Evolutionary conservation across 2,329 filamentous ascomycete genomes (phyloP).

Genomic region (Venturia oleaginea): DNA sequence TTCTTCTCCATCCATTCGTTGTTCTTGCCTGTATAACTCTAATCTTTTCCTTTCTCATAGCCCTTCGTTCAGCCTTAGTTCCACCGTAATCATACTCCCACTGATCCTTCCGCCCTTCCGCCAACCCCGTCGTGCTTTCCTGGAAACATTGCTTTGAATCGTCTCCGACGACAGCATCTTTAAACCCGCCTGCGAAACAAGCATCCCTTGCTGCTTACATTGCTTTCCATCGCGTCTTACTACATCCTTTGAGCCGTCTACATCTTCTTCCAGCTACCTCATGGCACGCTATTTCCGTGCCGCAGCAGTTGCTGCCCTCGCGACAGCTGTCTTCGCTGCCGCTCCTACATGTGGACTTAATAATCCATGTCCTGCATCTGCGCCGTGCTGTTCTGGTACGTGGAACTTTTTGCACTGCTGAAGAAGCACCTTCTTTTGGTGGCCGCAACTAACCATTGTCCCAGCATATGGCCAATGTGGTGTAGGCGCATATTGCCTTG

Average conservation of each 20-base stretch:
- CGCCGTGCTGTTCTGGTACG: conserved; percentile 34
- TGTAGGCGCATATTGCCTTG: conserved; percentile 88
- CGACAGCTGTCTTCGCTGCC: conserved; percentile 19
- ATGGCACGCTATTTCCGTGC: conserved; percentile 11
- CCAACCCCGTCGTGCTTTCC: not conserved
- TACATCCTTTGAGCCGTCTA: not conserved
- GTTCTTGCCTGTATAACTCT: not conserved
- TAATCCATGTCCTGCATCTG: conserved; percentile 57
- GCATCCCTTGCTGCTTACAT: not conserved
- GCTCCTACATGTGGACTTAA: conserved; percentile 33
- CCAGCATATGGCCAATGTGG: conserved; percentile 88
- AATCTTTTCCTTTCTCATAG: not conserved
- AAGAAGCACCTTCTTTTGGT: too few relatives aligned
- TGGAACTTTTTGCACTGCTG: too few relatives aligned
- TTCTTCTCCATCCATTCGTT: not conserved
- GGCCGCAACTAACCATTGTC: too few relatives aligned
- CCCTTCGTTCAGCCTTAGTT: not conserved
- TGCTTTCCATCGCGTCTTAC: not conserved
- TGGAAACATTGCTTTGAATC: not conserved
- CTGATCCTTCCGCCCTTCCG: not conserved
- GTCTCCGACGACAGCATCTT: not conserved
- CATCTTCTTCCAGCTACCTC: not conserved
- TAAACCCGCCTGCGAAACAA: not conserved
- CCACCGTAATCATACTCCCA: not conserved
- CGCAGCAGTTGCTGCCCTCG: conserved; percentile 16